These are phyloP conservation scores for Cardamine resedifolia DNA, from an alignment of 345 rosid species.

Conservation along the genomic window DNA sequence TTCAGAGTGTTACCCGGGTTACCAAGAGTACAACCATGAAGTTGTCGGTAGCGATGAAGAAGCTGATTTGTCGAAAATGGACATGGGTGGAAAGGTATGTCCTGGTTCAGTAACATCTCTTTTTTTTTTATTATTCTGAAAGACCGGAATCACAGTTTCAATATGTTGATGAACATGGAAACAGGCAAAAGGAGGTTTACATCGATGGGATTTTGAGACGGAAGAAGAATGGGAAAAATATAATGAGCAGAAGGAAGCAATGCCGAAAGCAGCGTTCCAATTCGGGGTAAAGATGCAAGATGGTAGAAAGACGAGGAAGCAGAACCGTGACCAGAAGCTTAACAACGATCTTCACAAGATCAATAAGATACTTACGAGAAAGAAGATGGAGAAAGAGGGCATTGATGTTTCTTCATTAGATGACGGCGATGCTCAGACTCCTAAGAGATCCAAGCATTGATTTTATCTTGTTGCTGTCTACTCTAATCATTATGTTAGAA, in stretches of 20 bases:
- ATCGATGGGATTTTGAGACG: conserved; percentile 98
- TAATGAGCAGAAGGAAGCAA: conserved; percentile 98
- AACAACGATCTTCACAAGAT: conserved; percentile 88
- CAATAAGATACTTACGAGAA: conserved; percentile 83
- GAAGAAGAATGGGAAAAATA: conserved; percentile 97
- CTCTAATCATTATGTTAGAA: background rate
- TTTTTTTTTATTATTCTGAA: background rate
- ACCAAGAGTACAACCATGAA: conserved; percentile 96
- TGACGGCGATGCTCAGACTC: conserved; percentile 40
- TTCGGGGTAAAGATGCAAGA: conserved; percentile 99
- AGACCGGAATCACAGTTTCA: background rate
- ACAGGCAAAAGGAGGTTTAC: conserved; percentile 97
- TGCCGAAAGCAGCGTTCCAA: conserved; percentile 99
- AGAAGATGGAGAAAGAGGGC: conserved; percentile 76
- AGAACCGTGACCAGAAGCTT: conserved; percentile 94
- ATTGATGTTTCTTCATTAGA: conserved; percentile 58
- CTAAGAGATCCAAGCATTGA: conserved; percentile 37
- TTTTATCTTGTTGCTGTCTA: background rate
- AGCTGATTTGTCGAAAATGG: conserved; percentile 94
- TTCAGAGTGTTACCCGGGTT: conserved; percentile 99
- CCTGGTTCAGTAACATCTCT: background rate
- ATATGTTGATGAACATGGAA: conserved; percentile 17
- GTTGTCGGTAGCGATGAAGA: conserved; percentile 91
- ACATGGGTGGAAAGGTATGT: conserved; percentile 94
- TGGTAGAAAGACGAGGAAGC: conserved; percentile 91